These are phyloP conservation scores for Eutrema japonicum DNA, from an alignment of 345 rosid species.

Conservation along the genomic window DNA sequence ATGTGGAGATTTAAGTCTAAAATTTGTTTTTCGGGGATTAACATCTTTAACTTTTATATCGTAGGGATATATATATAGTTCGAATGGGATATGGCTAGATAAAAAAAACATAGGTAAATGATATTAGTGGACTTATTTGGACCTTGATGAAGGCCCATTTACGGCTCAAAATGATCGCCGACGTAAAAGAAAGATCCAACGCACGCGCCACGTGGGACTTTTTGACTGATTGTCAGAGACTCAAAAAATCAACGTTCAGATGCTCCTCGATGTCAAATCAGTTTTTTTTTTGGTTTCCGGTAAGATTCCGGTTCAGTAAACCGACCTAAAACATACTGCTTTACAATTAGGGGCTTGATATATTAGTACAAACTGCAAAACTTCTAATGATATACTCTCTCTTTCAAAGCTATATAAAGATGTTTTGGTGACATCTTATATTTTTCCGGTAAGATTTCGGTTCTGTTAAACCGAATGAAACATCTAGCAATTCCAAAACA, in stretches of 20 bases:
- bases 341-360: neutral
- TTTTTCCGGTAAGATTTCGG: no score
- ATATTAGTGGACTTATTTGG: slow-evolving; percentile 12
- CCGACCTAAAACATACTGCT: neutral
- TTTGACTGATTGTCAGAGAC: neutral
- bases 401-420: no score
- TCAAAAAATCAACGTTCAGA: neutral
- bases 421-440: no score
- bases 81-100: no score
- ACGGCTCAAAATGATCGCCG: slow-evolving; percentile 27
- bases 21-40: no score
- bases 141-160: slow-evolving; percentile 17
- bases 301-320: neutral
- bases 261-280: no score
- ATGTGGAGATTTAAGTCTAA: no score
- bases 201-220: slow-evolving; percentile 17
- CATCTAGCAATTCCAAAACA: no score
- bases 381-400: neutral
- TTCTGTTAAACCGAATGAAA: no score
- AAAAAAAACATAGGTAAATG: slow-evolving; percentile 13
- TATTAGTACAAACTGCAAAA: neutral
- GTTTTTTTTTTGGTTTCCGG: neutral
- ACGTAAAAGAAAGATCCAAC: slow-evolving; percentile 10
- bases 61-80: no score
- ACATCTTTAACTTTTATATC: no score